Base-by-base conservation (phyloP, 805 yeast genomes). In the Tetrapisispora pingtungensis region DNA sequence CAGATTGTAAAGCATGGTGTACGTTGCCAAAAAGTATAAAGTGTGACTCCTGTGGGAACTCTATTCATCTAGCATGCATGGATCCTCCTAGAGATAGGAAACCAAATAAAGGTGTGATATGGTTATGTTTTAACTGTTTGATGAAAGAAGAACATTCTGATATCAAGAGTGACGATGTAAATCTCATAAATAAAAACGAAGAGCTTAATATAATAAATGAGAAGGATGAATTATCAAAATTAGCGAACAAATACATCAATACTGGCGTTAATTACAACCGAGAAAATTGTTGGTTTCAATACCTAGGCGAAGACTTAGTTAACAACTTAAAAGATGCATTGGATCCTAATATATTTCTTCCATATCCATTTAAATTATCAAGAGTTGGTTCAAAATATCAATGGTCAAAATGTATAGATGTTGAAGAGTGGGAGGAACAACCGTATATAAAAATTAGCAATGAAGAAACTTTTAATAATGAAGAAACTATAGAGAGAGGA, bases 41-140 rank as follows among this genome's bases (percentile, higher is more conserved):
- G 49, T 89, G 97, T 65, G 83, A 84, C n/a, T 81, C 73, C 42
- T 89, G 97, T 61, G 69, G 71, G 12, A 71, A 73, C 15, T 69
- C 69, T 46, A 86, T 79, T 52, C 97, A 89, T 65, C 75, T 88
- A 77, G 69, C 78, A 32, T 89, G 97, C 56, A 73, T 88, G 40
- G 85, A 82, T 48, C 96, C 96, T 1, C 96, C 96, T 1, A 63
- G 87, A 33, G 59, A 75, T 42, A 75, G 76, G 49, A 84, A 84
- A 55, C 96, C 96, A 1, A 80, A 84, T 36, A 67, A 94, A 46
- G 96, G 95, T 1, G 84, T 86, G 58, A 84, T 87, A 8, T 89
- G 96, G 96, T 74, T 86, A 22, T 88, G 97, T 68, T 89, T 85
- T 26, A 59, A 68, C 5, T 88, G 97, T 65, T 71, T 81, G n/a